Conservation (phyloP, 1,284 basidiomycete species). For the Inonotus obliquus region DNA sequence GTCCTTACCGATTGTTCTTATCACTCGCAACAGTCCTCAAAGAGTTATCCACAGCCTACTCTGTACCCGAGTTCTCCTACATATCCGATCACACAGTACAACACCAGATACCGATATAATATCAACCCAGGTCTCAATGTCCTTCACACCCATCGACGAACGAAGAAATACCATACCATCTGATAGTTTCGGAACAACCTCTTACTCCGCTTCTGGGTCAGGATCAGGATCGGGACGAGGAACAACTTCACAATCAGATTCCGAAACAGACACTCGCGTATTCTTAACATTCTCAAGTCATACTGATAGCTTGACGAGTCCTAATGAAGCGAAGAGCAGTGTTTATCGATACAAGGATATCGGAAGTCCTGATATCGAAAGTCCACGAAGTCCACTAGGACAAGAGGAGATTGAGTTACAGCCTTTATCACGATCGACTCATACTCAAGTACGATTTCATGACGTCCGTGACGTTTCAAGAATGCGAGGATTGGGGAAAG, state of each 20-base stretch:
- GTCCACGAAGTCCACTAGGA: neutral
- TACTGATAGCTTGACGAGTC: neutral
- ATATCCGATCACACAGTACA: conserved; percentile 28
- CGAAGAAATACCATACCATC: neutral
- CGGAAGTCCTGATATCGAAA: neutral
- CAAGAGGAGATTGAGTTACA: neutral
- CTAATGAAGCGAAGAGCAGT: neutral
- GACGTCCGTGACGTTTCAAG: neutral
- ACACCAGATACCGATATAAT: neutral
- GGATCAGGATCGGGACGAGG: neutral
- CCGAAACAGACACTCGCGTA: neutral
- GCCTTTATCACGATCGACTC: neutral
- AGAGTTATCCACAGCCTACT: conserved; percentile 40
- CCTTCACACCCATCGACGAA: neutral
- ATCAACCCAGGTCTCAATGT: neutral
- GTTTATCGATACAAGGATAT: neutral
- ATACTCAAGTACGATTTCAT: neutral
- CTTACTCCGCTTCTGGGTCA: neutral
- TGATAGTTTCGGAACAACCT: neutral
- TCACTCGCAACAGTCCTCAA: conserved; percentile 31
- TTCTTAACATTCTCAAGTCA: neutral
- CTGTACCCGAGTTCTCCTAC: conserved; percentile 37
- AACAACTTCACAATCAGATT: neutral
- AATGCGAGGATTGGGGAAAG: neutral
- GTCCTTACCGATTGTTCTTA: neutral